These are phyloP conservation scores for Globisporangium cylindrosporum DNA, from an alignment of 352 stramenopile genomes.

Conservation along the genomic window DNA sequence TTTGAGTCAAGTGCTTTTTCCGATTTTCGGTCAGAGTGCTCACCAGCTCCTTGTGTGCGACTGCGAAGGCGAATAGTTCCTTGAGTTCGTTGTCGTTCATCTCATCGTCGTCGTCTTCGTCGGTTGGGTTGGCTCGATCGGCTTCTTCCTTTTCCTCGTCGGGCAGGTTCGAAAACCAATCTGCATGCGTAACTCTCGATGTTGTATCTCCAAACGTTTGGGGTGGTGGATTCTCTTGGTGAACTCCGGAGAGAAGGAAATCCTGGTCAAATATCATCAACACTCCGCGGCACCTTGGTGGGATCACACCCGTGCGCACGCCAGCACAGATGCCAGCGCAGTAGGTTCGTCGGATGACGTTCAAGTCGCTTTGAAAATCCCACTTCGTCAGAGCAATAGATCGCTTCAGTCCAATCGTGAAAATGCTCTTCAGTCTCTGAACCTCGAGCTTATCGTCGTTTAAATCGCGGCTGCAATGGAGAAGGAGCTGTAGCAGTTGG, in stretches of 20 bases:
- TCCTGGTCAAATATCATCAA: constrained; percentile 37
- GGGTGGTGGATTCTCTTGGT: no score
- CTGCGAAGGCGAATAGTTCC: constrained; percentile 26
- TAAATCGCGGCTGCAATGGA: not conserved
- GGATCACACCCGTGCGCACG: constrained; percentile 40
- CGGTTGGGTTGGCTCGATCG: not conserved
- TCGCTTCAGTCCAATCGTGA: constrained; percentile 15
- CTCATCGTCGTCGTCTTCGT: not conserved
- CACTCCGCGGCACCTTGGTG: constrained; percentile 30
- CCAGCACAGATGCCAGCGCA: constrained; percentile 33
- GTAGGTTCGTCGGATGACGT: constrained; percentile 34
- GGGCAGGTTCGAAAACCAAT: not conserved
- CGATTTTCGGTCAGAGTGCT: constrained; percentile 34
- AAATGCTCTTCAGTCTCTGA: constrained; percentile 5
- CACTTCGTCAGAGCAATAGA: constrained; percentile 41
- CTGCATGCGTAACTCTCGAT: not conserved
- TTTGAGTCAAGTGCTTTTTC: constrained; percentile 33
- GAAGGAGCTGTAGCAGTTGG: constrained; percentile 2
- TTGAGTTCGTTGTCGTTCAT: constrained; percentile 24
- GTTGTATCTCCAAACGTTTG: not conserved
- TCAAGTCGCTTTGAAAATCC: constrained; percentile 41
- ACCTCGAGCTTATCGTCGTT: not conserved
- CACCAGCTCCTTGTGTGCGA: constrained; percentile 27
- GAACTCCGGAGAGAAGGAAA: constrained; percentile 18
- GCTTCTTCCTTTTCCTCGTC: not conserved